A percentile compares a stretch with the other conserved stretches of the same genome.
phyloP scores from a whole-genome alignment of 1,284 basidiomycete genomes.

The Athelia sp. region DNA sequence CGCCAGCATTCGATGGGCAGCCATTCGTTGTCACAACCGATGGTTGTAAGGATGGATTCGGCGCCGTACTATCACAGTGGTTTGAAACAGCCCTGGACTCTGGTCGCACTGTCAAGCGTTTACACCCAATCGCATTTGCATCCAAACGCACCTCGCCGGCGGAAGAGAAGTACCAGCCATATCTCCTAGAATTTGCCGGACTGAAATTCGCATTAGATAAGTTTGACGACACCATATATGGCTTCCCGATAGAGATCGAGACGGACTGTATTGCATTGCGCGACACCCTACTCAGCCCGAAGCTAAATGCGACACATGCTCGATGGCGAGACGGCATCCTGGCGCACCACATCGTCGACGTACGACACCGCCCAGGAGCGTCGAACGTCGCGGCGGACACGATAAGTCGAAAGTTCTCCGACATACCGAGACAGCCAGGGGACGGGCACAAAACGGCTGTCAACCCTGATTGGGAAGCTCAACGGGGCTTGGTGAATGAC shows the following conservation, averaged over 20 bases:
- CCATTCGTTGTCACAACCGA: not conserved
- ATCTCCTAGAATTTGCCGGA: not conserved
- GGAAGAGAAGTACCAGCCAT: not conserved
- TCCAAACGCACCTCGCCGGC: not conserved
- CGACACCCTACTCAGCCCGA: constrained; percentile 6
- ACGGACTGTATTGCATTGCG: constrained; percentile 26
- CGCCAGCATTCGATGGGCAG: not conserved
- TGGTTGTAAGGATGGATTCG: not conserved
- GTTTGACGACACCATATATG: not conserved
- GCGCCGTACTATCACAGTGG: not conserved
- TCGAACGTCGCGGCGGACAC: constrained; percentile 14
- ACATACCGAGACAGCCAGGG: constrained; percentile 6
- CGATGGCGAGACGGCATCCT: not conserved
- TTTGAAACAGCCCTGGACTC: not conserved
- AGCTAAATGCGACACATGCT: constrained; percentile 5
- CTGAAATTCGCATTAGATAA: not conserved
- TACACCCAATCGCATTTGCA: not conserved
- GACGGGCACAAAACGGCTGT: constrained; percentile 29
- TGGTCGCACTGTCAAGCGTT: not conserved
- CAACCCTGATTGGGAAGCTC: constrained; percentile 23
- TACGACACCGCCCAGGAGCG: not conserved
- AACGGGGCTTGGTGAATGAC: constrained; percentile 23
- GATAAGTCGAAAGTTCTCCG: constrained; percentile 14
- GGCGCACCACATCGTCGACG: not conserved
- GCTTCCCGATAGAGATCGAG: constrained; percentile 16